Percentiles rank a stretch among this genome's conserved stretches.
Conservation (phyloP, 164 flowering plant genomes). For the Berberis vulgaris region DNA sequence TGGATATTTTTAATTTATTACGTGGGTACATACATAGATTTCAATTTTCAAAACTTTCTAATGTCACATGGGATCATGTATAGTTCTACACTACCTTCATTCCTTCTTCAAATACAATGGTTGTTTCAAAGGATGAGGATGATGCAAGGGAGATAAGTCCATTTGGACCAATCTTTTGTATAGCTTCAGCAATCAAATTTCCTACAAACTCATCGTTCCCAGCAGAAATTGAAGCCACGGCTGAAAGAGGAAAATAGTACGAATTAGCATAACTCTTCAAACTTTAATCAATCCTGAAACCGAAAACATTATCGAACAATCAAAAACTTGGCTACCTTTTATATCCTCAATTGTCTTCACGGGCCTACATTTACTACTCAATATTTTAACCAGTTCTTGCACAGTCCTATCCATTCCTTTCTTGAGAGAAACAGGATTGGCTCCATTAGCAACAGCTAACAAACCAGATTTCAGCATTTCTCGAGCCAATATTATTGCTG, state of each 20-base stretch:
- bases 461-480: constrained; percentile 66
- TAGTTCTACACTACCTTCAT: constrained; percentile 52
- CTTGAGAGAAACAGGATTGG: constrained; percentile 72
- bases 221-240: constrained; percentile 86
- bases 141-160: constrained; percentile 78
- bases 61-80: neutral
- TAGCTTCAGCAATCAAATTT: constrained; percentile 70
- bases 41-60: too few relatives aligned
- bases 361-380: constrained; percentile 47
- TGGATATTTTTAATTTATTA: too few relatives aligned
- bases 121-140: constrained; percentile 70
- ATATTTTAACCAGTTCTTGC: constrained; percentile 51
- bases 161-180: constrained; percentile 78
- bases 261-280: neutral
- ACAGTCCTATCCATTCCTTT: constrained; percentile 88
- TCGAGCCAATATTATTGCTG: constrained; percentile 80
- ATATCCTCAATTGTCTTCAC: constrained; percentile 60
- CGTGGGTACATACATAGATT: neutral
- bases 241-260: constrained; percentile 27
- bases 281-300: neutral
- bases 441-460: constrained; percentile 74
- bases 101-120: constrained; percentile 72
- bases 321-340: constrained; percentile 39
- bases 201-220: constrained; percentile 92
- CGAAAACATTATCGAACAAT: neutral